Base-by-base conservation (phyloP, 768 basidiomycete genomes). In the Lactarius hengduanensis region DNA sequence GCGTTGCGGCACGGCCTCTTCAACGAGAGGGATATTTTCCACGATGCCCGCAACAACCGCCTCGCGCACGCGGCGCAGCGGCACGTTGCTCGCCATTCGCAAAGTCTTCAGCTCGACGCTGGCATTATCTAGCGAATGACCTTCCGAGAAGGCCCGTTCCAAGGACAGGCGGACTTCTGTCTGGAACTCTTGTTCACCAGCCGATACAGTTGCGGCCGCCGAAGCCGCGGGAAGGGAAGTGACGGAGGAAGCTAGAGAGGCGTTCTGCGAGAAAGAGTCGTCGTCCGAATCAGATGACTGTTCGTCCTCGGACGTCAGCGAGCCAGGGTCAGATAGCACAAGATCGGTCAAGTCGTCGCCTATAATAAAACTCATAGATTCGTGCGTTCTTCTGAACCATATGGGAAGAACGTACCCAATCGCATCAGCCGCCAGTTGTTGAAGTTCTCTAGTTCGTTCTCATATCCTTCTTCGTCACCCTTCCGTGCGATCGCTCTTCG, bases 11-110 rank as follows among this genome's bases (percentile, higher is more conserved):
- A 75, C 76, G 0, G 82, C 79, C 38, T 84, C 84, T 2, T 84
- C 83, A 1, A 87, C 80, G 50, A 93, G 77, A 58, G 79, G 79
- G 56, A 95, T 88, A 66, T 84, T 83, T 66, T 87, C 86, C 63
- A 96, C 87, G 65, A 98, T 82, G 45, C 87, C 91, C n/a, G 83
- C 83, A 43, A 98, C 82, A n/a, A 98, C 92, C 18, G 90, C 91
- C 76, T 95, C 90, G 60, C 91, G 83, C 18, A 97, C 95, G 59
- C 87, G 82, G n/a, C 83, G 84, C 22, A 97, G 82, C 13, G 92
- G 85, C 32, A 98, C 96, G 72, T 98, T 98, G 72, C 90, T 92
- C 41, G 94, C 94, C 93, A 98, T 96, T 58, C 96, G 91, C 55
- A 99, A 84, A 54, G 96, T 97, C 79, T 96, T 94, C 66, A 98